These are phyloP conservation scores for Rosa hybrid DNA, from an alignment of 331 rosid species.

Conservation along the genomic window DNA sequence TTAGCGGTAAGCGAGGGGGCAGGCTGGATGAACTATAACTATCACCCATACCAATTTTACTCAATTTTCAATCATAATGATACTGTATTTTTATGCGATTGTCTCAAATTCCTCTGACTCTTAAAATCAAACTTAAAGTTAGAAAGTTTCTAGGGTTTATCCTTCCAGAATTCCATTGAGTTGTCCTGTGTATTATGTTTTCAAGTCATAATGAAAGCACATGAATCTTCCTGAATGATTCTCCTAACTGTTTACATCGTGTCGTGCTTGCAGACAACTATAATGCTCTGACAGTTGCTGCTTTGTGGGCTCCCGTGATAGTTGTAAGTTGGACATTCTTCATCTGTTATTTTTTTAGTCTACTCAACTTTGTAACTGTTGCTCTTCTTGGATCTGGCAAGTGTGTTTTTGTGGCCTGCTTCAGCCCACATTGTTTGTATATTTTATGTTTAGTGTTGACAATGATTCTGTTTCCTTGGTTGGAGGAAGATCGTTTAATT, in stretches of 20 bases:
- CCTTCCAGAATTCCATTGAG: not conserved
- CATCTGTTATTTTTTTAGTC: not conserved
- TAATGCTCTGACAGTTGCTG: conserved; percentile 66
- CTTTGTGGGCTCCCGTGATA: conserved; percentile 90
- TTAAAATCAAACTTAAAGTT: not conserved
- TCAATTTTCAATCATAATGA: not conserved
- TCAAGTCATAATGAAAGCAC: not conserved
- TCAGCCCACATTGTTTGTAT: not conserved
- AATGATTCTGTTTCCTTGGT: not conserved
- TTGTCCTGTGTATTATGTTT: not conserved
- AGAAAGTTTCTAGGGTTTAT: not conserved
- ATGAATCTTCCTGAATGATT: conserved; percentile 12
- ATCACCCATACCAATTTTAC: not conserved
- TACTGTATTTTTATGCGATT: not conserved
- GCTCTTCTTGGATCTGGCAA: not conserved
- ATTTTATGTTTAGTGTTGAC: not conserved
- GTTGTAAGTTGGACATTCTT: conserved; percentile 54
- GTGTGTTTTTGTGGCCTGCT: not conserved
- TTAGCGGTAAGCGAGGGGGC: not conserved
- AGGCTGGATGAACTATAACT: not conserved
- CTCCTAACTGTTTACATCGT: conserved; percentile 19
- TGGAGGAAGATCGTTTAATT: not conserved
- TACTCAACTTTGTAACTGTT: not conserved
- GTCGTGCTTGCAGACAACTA: conserved; percentile 68
- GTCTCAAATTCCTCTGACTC: not conserved